phyloP scores from a whole-genome alignment of 2,329 filamentous ascomycete species.

The Fusarium pseudoanthophilum region DNA sequence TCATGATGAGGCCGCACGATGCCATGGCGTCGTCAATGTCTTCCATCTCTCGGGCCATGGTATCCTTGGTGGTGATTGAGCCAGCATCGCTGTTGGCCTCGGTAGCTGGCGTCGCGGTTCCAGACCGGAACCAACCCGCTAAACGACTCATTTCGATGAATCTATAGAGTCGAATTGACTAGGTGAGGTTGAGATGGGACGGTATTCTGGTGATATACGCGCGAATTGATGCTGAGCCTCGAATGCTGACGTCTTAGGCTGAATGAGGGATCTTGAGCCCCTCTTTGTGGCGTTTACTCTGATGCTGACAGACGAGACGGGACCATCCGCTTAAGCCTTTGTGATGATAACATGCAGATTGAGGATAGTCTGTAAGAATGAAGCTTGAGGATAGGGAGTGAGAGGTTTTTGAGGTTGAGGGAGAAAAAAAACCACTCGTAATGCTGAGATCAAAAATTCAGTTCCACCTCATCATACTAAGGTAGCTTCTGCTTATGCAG shows the following conservation, averaged over 20 bases:
- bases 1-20: conserved; percentile 80
- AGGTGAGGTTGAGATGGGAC: too few relatives aligned
- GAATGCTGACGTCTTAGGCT: conserved; percentile 39
- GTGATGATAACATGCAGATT: not conserved
- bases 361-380: not conserved
- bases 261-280: conserved; percentile 25
- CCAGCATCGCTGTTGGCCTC: conserved; percentile 47
- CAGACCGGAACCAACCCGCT: conserved; percentile 62
- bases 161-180: not conserved
- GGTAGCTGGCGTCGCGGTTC: conserved; percentile 43
- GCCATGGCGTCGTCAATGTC: conserved; percentile 70
- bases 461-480: not conserved
- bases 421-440: conserved; percentile 23
- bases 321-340: not conserved
- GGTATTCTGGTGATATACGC: not conserved
- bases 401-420: not conserved
- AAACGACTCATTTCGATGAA: conserved; percentile 58
- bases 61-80: conserved; percentile 39
- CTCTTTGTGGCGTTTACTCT: conserved; percentile 34
- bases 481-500: conserved; percentile 4
- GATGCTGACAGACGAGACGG: not conserved
- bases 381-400: not conserved
- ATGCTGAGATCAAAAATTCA: conserved; percentile 14
- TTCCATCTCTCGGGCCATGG: conserved; percentile 58
- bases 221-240: conserved; percentile 24